These are phyloP conservation scores for Leccinellum albellum DNA, from an alignment of 768 basidiomycete genomes.

Conservation along the genomic window DNA sequence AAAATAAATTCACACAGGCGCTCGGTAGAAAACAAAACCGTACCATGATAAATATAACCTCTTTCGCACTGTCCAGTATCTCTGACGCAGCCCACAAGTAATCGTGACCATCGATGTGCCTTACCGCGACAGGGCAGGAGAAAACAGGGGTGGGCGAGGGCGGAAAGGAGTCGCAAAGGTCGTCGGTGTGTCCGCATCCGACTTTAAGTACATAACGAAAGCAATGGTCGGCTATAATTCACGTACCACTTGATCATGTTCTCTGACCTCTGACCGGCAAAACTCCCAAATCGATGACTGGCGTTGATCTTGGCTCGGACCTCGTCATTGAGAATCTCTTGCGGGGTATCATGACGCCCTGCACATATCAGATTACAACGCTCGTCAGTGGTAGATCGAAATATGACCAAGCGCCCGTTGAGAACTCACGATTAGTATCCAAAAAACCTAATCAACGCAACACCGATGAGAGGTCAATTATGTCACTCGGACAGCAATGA, in stretches of 20 bases:
- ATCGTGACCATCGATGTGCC: conserved; percentile 94
- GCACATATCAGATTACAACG: background rate
- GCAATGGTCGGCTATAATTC: background rate
- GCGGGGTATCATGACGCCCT: conserved; percentile 71
- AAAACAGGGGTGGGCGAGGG: background rate
- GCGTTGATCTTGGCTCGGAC: conserved; percentile 72
- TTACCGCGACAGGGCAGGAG: conserved; percentile 12
- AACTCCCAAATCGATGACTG: conserved; percentile 80
- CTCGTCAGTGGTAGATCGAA: conserved; percentile 2
- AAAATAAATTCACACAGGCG: background rate
- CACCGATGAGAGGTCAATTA: background rate
- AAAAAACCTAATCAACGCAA: conserved; percentile 26
- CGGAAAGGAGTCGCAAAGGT: background rate
- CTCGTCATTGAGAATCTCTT: conserved; percentile 68
- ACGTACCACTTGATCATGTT: conserved; percentile 82
- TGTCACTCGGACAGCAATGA: background rate
- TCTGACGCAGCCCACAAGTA: conserved; percentile 95
- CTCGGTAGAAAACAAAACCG: conserved; percentile 10
- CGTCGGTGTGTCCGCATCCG: background rate
- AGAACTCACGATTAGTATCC: conserved; percentile 32
- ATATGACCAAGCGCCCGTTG: background rate
- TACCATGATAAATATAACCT: conserved; percentile 86
- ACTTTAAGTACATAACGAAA: background rate
- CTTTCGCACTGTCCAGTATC: conserved; percentile 75
- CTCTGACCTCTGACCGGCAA: conserved; percentile 64